Base-by-base conservation (phyloP, 139 green algal species). In the Astrephomene gubernaculifera region DNA sequence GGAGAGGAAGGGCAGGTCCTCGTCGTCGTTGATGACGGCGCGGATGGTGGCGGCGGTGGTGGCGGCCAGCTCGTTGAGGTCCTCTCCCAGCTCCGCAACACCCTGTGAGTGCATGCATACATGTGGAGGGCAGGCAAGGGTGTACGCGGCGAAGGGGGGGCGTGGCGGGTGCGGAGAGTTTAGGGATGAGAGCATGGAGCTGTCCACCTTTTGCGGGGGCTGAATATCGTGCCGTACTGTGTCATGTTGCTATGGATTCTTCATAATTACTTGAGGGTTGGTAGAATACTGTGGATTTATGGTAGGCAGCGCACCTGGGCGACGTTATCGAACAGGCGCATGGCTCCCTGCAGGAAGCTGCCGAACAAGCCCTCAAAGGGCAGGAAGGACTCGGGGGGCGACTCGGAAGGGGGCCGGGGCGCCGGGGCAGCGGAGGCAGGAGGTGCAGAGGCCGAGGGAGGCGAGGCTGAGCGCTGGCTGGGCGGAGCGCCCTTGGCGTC, bases 11-110 rank as follows among this genome's bases (percentile, higher is more conserved):
- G 78, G 78, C 63, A 67, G 43, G 78, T 84, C 78, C 61, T 84
- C 78, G 43, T 84, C 78, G 41, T 84, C 78, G 63, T 84, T 84
- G 60, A 83, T 83, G 78, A 74, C 78, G n/a, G 78, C 78, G 19
- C 78, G 78, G 61, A 84, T 74, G 63, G 78, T 84, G 78, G 78
- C 61, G 25, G 63, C 78, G 78, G 78, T 84, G 63, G 61, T 84
- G 25, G 63, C 61, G 39, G 78, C 78, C n/a, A 84, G 44, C 64
- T 84, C 78, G 44, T 75, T 84, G 29, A 84, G 78, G 43, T 84
- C 78, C 78, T 84, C 78, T 25, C 78, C 21, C 39, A 84, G 78
- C 78, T 84, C 78, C 21, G 63, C 78, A 41, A 84, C 65, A 44
- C 78, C 78, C 78, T 84, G 45, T 6, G 39, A n/a, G n/a, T n/a